A percentile compares a stretch with the other conserved stretches of the same genome.
These are phyloP conservation scores for Phlyctochytrium bullatum DNA, from an alignment of 192 early-diverging fungal species.

Conservation along the genomic window DNA sequence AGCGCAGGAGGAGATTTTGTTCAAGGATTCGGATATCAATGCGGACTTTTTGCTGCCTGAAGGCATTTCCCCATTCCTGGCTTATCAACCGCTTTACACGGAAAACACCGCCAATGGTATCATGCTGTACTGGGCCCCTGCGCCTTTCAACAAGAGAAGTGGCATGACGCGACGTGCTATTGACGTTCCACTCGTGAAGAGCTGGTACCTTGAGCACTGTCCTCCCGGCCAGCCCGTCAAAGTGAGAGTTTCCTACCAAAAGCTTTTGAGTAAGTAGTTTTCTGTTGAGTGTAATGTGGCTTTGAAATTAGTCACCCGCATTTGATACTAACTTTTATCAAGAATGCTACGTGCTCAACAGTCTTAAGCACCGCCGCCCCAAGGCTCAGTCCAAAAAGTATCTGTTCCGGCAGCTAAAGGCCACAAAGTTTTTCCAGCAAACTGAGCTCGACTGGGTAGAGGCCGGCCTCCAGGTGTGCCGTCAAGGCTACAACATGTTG, in stretches of 20 bases:
- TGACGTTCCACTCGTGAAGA: constrained; percentile 94
- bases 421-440: constrained; percentile 98
- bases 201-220: constrained; percentile 98
- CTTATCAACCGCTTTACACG: constrained; percentile 71
- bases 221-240: constrained; percentile 93
- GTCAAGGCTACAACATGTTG: constrained; percentile 99
- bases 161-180: constrained; percentile 86
- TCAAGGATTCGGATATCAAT: constrained; percentile 39
- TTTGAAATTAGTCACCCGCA: background rate
- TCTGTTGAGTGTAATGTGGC: too few relatives aligned
- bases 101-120: constrained; percentile 93
- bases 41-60: constrained; percentile 83
- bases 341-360: constrained; percentile 94
- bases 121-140: constrained; percentile 96
- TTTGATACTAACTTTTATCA: background rate
- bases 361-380: constrained; percentile 81
- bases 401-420: constrained; percentile 90
- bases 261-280: constrained; percentile 61
- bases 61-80: constrained; percentile 77
- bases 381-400: constrained; percentile 90
- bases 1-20: constrained; percentile 58
- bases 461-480: constrained; percentile 95
- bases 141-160: constrained; percentile 91
- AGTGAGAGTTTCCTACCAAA: constrained; percentile 98
- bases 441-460: constrained; percentile 99